Base-by-base conservation (phyloP, 805 yeast genomes). In the Jamesozyma lodderae region DNA sequence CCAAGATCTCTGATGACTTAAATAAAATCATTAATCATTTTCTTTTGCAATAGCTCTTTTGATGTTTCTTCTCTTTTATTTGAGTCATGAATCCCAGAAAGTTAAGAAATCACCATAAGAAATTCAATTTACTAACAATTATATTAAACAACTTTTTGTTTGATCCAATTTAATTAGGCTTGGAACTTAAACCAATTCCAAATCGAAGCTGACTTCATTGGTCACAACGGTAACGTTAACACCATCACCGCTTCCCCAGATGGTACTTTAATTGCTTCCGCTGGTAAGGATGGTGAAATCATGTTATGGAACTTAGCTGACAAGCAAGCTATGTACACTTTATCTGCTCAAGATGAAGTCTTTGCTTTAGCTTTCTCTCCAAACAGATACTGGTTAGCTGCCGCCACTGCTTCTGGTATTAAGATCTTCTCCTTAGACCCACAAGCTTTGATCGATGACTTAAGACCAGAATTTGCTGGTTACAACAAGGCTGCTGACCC, bases 341-440 rank as follows among this genome's bases (percentile, higher is more conserved):
- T 92, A 69, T 73, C 77, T 62, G 90, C 95, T 60, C 86, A 92
- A 69, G 92, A 90, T 66, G 97, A 90, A 78, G 87, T 92, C 60
- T 85, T 85, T 72, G 94, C 96, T 68, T 79, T 92, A 67, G 95
- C 96, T 61, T 92, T 92, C 95, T 90, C 97, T 69, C 98, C 99
- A 75, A 85, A 85, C 94, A 88, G 98, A 82, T 92, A 85, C 94
- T 92, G 98, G 98, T 83, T 92, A 70, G 90, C 95, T 68, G 98
- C 97, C 73, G 97, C 98, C 66, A 92, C 99, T 61, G 74, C 96
- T 54, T 73, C 95, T 56, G 92, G 96, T 65, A 86, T 92, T 78
- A 90, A 88, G 84, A 81, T 92, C 79, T 92, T 79, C 85, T 85
- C 88, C 81, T 81, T 92, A 70, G 92, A 87, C 75, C 88, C 83